Evolutionary conservation across 768 basidiomycete genomes (phyloP), one percentile per base, ranked within the genome.

Genomic region (Lyophyllum decastes): DNA sequence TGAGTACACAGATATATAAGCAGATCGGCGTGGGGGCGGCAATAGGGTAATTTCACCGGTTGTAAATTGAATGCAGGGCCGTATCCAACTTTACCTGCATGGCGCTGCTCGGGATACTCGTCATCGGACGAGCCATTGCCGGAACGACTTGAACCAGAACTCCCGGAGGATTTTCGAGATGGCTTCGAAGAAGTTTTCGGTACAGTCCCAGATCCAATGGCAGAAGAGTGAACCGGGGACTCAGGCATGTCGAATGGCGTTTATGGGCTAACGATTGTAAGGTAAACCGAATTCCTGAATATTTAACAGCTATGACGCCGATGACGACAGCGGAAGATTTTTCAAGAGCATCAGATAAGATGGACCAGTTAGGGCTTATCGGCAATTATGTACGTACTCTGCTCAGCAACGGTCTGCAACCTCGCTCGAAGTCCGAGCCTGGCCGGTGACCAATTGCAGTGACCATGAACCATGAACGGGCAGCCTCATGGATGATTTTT

Each of bases 21-120:
- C 17, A 33, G n/a, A 25, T 19, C n/a, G 7, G 14, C 16, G 12
- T 5, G 24, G 46, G 2, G 25, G 41, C 41, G 41, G 16, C 8
- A 17, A 17, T 19, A 21, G 49, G 21, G 10, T 9, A 19, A 25
- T 68, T 75, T 43, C 59, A 80, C 78, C 16, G 78, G 66, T 16
- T 66, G 66, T 21, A 62, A 34, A 27, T 68, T 61, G 51, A 72
- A 80, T 26, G 77, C 73, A 0, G 79, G 80, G 1, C 80, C 80
- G 46, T 71, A 73, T 0, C 80, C 79, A 9, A 81, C 77, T 24
- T 66, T 66, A 1, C 79, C 79, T 2, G 79, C 76, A 46, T 82
- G 80, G 17, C 55, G 68, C 63, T 81, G 78, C 38, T 74, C 72
- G 9, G 79, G 79, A 48, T 78, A 75, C 14, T 50, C 43, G 24